Evolutionary conservation across 2,329 filamentous ascomycete species (phyloP).

Genomic region (Microdochium nivale): DNA sequence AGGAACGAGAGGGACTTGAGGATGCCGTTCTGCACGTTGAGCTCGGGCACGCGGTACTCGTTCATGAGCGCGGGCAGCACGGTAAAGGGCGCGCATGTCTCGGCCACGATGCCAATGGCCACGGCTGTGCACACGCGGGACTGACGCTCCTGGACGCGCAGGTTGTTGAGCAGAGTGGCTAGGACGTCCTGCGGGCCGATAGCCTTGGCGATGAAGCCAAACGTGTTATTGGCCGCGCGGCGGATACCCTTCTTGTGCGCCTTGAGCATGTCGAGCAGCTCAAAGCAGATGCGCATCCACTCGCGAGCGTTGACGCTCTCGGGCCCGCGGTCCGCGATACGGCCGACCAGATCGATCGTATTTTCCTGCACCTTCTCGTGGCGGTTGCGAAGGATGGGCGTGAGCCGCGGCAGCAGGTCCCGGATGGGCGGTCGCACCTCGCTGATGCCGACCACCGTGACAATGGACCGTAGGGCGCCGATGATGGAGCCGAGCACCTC

Average conservation of each 20-base stretch:
- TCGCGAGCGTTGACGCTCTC: constrained; percentile 95
- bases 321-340: constrained; percentile 93
- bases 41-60: constrained; percentile 94
- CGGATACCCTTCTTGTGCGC: constrained; percentile 99
- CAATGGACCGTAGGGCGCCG: constrained; percentile 88
- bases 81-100: constrained; percentile 96
- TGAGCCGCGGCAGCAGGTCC: constrained; percentile 87
- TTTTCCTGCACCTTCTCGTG: constrained; percentile 99
- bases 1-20: constrained; percentile 95
- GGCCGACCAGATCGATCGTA: constrained; percentile 94
- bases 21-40: constrained; percentile 98
- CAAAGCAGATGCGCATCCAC: constrained; percentile 99
- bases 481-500: constrained; percentile 96
- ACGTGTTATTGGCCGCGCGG: constrained; percentile 97
- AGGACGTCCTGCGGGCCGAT: constrained; percentile 97
- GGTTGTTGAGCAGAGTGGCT: constrained; percentile 90
- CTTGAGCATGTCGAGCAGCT: constrained; percentile 97
- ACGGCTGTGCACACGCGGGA: constrained; percentile 97
- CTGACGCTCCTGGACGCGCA: constrained; percentile 94
- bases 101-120: constrained; percentile 95
- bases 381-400: constrained; percentile 94
- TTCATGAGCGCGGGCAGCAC: constrained; percentile 99
- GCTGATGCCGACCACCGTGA: constrained; percentile 94
- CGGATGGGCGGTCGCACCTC: constrained; percentile 98
- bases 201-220: constrained; percentile 98